phyloP scores from a whole-genome alignment of 2,329 filamentous ascomycete species.

The Diplodia sapinea region DNA sequence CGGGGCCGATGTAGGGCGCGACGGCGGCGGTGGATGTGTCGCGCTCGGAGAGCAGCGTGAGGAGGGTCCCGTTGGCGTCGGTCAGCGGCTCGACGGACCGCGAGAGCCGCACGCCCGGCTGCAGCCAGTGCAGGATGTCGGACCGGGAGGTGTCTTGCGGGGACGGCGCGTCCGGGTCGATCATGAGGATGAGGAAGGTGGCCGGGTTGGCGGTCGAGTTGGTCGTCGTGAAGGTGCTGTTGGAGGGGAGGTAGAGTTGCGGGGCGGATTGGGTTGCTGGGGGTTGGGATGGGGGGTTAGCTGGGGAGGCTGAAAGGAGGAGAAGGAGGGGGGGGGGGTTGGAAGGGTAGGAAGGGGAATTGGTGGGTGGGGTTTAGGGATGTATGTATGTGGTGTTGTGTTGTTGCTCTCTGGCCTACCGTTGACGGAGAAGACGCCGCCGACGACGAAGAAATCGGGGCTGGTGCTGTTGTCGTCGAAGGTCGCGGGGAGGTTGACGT shows the following conservation, averaged over 20 bases:
- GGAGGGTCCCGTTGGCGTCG: neutral
- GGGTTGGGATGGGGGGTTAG: neutral
- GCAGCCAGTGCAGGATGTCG: conserved; percentile 32
- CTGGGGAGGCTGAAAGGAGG: neutral
- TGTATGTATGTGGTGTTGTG: too few species aligned
- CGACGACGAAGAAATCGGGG: conserved; percentile 22
- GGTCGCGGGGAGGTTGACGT: conserved; percentile 17
- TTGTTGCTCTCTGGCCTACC: neutral
- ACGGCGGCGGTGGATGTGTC: conserved; percentile 17
- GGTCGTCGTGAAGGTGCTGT: conserved; percentile 14
- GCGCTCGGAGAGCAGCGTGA: conserved; percentile 17
- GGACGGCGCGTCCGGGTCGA: conserved; percentile 32
- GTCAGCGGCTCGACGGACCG: conserved; percentile 8
- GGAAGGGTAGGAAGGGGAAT: too few species aligned
- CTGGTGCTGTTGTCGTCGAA: conserved; percentile 25
- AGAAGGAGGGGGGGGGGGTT: too few species aligned
- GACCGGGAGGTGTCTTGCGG: conserved; percentile 20
- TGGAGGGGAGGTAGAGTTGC: conserved; percentile 23
- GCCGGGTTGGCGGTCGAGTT: conserved; percentile 3
- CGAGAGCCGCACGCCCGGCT: conserved; percentile 15
- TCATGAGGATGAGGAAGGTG: conserved; percentile 30
- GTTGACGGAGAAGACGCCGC: conserved; percentile 22
- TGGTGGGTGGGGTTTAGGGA: neutral
- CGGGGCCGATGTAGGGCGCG: conserved; percentile 25
- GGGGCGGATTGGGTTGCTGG: conserved; percentile 19